Conservation (phyloP, 306 rosid genomes). For the Herpetospermum pedunculosum region DNA sequence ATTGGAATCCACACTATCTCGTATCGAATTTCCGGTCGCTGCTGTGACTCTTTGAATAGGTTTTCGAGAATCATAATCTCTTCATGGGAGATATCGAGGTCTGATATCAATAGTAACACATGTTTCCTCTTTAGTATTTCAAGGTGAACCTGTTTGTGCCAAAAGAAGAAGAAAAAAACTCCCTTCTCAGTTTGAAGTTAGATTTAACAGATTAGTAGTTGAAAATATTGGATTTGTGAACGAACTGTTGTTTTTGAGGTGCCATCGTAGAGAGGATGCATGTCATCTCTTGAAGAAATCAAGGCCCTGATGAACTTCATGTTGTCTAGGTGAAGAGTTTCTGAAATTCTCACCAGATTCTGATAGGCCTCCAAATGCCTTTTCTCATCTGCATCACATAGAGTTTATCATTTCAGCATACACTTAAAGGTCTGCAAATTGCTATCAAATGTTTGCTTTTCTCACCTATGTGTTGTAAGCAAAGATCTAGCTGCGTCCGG, state of each 20-base stretch:
- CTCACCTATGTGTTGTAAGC: constrained; percentile 52
- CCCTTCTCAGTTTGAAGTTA: not conserved
- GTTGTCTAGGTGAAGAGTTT: constrained; percentile 54
- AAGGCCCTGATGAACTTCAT: constrained; percentile 48
- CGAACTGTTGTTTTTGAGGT: constrained; percentile 29
- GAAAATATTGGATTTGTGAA: not conserved
- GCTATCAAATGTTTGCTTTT: not conserved
- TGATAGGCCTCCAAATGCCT: constrained; percentile 45
- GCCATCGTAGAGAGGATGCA: constrained; percentile 38
- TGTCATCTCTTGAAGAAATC: constrained; percentile 44
- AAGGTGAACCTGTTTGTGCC: constrained; percentile 33
- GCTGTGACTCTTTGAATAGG: constrained; percentile 25
- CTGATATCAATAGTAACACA: constrained; percentile 67
- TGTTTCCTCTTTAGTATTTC: constrained; percentile 67
- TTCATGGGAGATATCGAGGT: constrained; percentile 54
- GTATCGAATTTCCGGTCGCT: constrained; percentile 27
- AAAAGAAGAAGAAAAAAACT: constrained; percentile 6
- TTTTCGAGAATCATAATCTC: constrained; percentile 45
- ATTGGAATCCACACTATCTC: constrained; percentile 78
- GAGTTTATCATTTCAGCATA: constrained; percentile 4
- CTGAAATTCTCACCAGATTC: constrained; percentile 35
- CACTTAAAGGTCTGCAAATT: not conserved
- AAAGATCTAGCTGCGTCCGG: constrained; percentile 33
- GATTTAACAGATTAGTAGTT: not conserved
- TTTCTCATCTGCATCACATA: constrained; percentile 39